A percentile compares a stretch with the other conserved stretches of the same genome.
These are phyloP conservation scores for Exophiala phaeomuriformis DNA, from an alignment of 2,329 filamentous ascomycete genomes.

Conservation along the genomic window DNA sequence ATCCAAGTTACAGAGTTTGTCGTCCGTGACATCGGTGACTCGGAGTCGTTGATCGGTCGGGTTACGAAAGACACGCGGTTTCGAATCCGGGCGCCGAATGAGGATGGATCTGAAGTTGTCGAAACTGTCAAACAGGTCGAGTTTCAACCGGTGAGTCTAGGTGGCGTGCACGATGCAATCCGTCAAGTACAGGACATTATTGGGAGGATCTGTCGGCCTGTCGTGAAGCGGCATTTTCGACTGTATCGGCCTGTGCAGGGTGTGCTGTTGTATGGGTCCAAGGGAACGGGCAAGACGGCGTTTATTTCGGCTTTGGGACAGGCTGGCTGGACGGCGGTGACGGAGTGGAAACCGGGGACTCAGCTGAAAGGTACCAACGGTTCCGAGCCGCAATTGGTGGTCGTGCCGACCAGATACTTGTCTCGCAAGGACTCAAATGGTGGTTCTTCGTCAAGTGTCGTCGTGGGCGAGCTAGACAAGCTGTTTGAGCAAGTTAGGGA, in stretches of 20 bases:
- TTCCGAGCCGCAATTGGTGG: conserved; percentile 17
- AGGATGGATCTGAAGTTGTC: not conserved
- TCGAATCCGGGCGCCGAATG: conserved; percentile 1
- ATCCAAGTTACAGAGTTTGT: conserved; percentile 30
- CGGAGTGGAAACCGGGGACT: conserved; percentile 37
- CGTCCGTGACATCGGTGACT: conserved; percentile 14
- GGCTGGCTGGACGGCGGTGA: conserved; percentile 63
- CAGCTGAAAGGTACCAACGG: conserved; percentile 42
- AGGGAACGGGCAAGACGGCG: conserved; percentile 76
- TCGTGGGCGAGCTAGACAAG: conserved; percentile 37
- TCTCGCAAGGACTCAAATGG: conserved; percentile 24
- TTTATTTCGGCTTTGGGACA: conserved; percentile 61
- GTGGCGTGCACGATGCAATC: conserved; percentile 18
- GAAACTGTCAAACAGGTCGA: conserved; percentile 1
- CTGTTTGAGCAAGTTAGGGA: conserved; percentile 34
- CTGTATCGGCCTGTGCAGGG: conserved; percentile 41
- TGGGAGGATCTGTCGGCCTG: conserved; percentile 10
- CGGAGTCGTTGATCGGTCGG: conserved; percentile 12
- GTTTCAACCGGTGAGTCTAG: conserved; percentile 17
- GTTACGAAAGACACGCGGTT: conserved; percentile 16
- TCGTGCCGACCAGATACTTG: conserved; percentile 13
- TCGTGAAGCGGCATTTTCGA: conserved; percentile 6
- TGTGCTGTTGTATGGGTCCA: conserved; percentile 70
- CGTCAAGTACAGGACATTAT: conserved; percentile 18
- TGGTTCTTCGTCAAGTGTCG: conserved; percentile 26